These are phyloP conservation scores for Cucumis variabilis DNA, from an alignment of 331 rosid species.

Conservation along the genomic window DNA sequence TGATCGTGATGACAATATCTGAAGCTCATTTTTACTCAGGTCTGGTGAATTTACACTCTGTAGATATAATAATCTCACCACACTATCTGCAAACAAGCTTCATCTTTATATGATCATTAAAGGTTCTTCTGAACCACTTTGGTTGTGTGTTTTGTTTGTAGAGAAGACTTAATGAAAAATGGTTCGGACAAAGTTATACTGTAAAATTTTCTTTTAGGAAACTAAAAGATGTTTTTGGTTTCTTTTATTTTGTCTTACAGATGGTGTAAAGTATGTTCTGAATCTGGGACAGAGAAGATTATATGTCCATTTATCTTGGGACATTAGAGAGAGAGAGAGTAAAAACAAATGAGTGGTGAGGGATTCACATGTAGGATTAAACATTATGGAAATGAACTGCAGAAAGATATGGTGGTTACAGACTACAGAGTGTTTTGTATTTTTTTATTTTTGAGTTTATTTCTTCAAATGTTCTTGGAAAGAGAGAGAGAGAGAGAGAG, in stretches of 20 bases:
- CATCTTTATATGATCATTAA: constrained; percentile 22
- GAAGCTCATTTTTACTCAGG: constrained; percentile 14
- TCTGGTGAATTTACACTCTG: background rate
- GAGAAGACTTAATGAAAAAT: constrained; percentile 7
- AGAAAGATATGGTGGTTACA: constrained; percentile 27
- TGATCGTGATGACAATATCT: constrained; percentile 1
- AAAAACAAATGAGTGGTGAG: constrained; percentile 27
- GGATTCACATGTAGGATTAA: constrained; percentile 19
- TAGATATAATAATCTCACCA: constrained; percentile 1
- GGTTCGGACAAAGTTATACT: background rate
- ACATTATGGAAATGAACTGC: constrained; percentile 14
- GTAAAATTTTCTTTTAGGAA: background rate
- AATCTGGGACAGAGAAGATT: background rate
- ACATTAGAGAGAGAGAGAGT: background rate
- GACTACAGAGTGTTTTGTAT: constrained; percentile 1
- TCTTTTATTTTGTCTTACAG: constrained; percentile 14
- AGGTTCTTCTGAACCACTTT: constrained; percentile 25
- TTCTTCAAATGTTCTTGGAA: background rate
- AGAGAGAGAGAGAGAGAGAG: background rate
- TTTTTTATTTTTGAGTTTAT: background rate
- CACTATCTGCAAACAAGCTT: background rate
- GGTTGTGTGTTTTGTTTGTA: background rate
- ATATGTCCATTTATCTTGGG: constrained; percentile 21
- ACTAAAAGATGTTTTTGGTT: background rate
- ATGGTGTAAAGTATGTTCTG: background rate